These are phyloP conservation scores for Cochlearia excelsa DNA, from an alignment of 345 rosid genomes.

Conservation along the genomic window DNA sequence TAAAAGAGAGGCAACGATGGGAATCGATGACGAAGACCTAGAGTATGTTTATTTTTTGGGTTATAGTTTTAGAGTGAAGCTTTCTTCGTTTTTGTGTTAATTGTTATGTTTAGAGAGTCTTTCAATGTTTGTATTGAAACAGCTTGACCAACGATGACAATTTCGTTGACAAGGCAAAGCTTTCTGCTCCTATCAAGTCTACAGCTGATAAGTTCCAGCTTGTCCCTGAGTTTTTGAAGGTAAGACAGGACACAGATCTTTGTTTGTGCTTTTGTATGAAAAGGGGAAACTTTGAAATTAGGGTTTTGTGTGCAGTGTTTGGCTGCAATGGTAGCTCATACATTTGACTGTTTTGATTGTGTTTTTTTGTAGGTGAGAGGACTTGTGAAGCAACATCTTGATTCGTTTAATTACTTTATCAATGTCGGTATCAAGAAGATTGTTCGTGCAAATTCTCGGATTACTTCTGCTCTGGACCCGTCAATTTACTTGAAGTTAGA, in stretches of 20 bases:
- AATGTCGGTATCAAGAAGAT: constrained; percentile 78
- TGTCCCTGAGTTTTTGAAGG: constrained; percentile 41
- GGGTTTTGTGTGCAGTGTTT: neutral
- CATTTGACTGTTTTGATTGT: constrained; percentile 7
- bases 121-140: constrained; percentile 5
- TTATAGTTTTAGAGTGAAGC: no score
- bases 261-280: neutral
- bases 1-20: constrained; percentile 3
- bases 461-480: constrained; percentile 50
- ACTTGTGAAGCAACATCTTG: constrained; percentile 89
- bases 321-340: neutral
- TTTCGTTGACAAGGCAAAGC: constrained; percentile 24
- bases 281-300: neutral
- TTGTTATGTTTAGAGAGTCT: neutral
- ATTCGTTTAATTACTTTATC: constrained; percentile 81
- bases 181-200: constrained; percentile 37
- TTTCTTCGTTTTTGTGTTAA: neutral
- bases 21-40: constrained; percentile 20
- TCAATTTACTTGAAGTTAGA: constrained; percentile 53
- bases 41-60: constrained; percentile 16
- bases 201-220: constrained; percentile 31
- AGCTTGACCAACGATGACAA: constrained; percentile 19
- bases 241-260: constrained; percentile 9
- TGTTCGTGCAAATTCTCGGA: constrained; percentile 66
- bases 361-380: constrained; percentile 61